Conservation (phyloP, 1,139 yeast species). For the Geotrichum cucujoidarum region DNA sequence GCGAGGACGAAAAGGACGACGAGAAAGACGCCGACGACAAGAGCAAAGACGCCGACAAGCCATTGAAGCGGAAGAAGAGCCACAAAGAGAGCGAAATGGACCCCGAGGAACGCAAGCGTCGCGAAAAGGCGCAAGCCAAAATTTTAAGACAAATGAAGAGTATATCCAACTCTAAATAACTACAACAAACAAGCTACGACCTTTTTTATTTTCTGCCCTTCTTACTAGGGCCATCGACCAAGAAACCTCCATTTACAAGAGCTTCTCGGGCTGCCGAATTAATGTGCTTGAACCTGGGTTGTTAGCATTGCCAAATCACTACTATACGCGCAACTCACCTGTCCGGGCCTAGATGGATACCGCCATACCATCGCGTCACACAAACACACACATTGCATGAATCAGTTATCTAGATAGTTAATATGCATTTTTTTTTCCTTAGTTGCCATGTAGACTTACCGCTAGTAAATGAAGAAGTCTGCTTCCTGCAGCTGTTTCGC, state of each 20-base stretch:
- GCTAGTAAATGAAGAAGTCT: slow-evolving; percentile 74
- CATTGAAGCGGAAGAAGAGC: slow-evolving; percentile 6
- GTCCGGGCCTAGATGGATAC: slow-evolving; percentile 86
- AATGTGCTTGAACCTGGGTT: slow-evolving; percentile 76
- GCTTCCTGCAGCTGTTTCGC: slow-evolving; percentile 95
- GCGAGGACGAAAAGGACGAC: not conserved
- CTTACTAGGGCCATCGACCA: slow-evolving; percentile 25
- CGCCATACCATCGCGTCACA: slow-evolving; percentile 93
- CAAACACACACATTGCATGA: slow-evolving; percentile 82
- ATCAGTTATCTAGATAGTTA: slow-evolving; percentile 43
- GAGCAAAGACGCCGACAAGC: not conserved
- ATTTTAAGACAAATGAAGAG: slow-evolving; percentile 17
- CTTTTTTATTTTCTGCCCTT: slow-evolving; percentile 17
- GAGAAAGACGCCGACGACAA: not conserved
- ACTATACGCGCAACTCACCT: slow-evolving; percentile 26
- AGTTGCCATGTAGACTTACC: slow-evolving; percentile 40
- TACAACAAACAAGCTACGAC: slow-evolving; percentile 4
- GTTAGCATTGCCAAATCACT: not conserved
- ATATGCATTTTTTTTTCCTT: not conserved
- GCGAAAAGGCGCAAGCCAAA: slow-evolving; percentile 23
- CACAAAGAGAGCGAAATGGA: not conserved
- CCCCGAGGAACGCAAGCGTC: slow-evolving; percentile 5
- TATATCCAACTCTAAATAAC: slow-evolving; percentile 3
- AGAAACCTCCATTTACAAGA: slow-evolving; percentile 57
- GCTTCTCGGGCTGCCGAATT: slow-evolving; percentile 87